Evolutionary conservation across 768 basidiomycete species (phyloP).

Genomic region (Mycena vitilis): DNA sequence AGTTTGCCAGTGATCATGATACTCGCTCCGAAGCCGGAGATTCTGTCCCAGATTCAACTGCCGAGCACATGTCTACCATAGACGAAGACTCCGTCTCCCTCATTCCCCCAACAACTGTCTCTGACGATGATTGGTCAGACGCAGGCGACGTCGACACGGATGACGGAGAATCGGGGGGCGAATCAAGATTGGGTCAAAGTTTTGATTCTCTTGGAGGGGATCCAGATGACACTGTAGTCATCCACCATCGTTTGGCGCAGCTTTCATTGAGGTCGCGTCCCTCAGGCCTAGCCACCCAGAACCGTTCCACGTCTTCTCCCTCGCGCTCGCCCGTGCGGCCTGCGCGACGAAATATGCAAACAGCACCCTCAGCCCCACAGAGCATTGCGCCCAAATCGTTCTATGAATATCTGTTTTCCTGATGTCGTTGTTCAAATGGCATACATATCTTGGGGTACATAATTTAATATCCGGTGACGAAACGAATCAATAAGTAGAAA

Average conservation of each 20-base stretch:
- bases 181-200: conserved; percentile 44
- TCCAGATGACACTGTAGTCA: conserved; percentile 45
- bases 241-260: conserved; percentile 38
- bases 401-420: conserved; percentile 60
- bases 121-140: conserved; percentile 49
- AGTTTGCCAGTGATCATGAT: conserved; percentile 62
- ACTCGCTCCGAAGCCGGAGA: conserved; percentile 59
- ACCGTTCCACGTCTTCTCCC: conserved; percentile 63
- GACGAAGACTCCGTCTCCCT: conserved; percentile 36
- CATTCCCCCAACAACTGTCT: conserved; percentile 39
- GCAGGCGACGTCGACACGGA: conserved; percentile 37
- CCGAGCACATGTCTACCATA: conserved; percentile 39
- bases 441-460: conserved; percentile 27
- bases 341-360: conserved; percentile 27
- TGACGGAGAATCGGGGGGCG: conserved; percentile 26
- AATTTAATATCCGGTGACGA: conserved; percentile 21
- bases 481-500: conserved; percentile 33
- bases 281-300: conserved; percentile 43
- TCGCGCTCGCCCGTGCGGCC: conserved; percentile 65
- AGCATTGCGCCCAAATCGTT: conserved; percentile 42
- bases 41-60: conserved; percentile 49
- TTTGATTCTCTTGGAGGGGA: conserved; percentile 43
- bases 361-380: background rate
- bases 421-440: conserved; percentile 31
- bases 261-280: conserved; percentile 43